phyloP scores from a whole-genome alignment of 805 yeast genomes.

The Metschnikowia aberdeeniae region DNA sequence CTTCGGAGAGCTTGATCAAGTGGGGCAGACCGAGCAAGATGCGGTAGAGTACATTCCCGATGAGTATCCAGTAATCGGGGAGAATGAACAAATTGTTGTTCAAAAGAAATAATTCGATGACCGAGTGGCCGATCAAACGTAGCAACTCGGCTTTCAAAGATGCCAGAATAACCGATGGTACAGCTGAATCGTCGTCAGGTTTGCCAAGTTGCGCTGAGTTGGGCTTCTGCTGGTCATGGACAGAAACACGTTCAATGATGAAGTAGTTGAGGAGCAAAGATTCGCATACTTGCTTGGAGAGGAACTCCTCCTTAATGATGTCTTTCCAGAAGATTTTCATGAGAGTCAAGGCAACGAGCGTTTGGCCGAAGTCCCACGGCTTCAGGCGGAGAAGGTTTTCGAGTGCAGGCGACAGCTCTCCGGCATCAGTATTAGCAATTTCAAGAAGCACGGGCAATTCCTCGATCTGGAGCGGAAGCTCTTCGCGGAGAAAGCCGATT shows the following conservation, averaged over 20 bases:
- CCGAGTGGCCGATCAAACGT: conserved; percentile 23
- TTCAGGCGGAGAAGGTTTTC: neutral
- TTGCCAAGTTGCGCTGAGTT: neutral
- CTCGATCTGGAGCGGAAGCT: conserved; percentile 28
- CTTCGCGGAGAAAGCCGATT: conserved; percentile 45
- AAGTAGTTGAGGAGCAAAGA: conserved; percentile 48
- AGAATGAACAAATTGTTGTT: conserved; percentile 60
- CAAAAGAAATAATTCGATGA: conserved; percentile 42
- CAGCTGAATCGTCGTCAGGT: neutral
- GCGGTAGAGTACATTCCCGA: conserved; percentile 46
- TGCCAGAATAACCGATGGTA: conserved; percentile 9
- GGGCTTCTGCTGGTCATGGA: conserved; percentile 12
- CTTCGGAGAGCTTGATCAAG: conserved; percentile 15
- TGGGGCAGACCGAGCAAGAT: conserved; percentile 23
- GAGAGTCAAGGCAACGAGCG: conserved; percentile 41
- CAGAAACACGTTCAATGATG: conserved; percentile 31
- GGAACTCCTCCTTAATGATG: conserved; percentile 48
- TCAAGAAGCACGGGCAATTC: conserved; percentile 23
- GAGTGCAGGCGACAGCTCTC: conserved; percentile 19
- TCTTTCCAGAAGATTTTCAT: conserved; percentile 71
- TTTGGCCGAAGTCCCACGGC: conserved; percentile 33
- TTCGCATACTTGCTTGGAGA: conserved; percentile 65
- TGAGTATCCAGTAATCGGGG: conserved; percentile 57
- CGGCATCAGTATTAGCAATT: conserved; percentile 15
- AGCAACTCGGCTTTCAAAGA: conserved; percentile 27